Percentiles rank a stretch among this genome's conserved stretches.
Evolutionary conservation across 805 yeast species (phyloP).

Genomic region (Ogataea chonburiensis): DNA sequence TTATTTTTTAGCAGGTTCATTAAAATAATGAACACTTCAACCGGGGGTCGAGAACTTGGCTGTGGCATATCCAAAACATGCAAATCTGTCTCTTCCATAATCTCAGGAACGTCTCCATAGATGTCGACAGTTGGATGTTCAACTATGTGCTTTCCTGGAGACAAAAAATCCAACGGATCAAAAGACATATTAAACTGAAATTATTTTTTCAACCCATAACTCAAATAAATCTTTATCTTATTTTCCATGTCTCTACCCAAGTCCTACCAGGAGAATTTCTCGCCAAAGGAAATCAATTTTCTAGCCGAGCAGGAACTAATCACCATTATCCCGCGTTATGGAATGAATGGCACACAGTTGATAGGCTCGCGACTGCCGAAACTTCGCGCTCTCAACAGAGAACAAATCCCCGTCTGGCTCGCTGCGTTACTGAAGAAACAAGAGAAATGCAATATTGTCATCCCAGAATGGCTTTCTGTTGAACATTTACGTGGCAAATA

Average conservation of each 20-base stretch:
- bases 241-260: slow-evolving; percentile 61
- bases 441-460: slow-evolving; percentile 77
- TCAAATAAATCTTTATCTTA: slow-evolving; percentile 3
- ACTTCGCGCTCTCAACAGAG: slow-evolving; percentile 65
- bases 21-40: slow-evolving; percentile 41
- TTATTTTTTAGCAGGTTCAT: slow-evolving; percentile 50
- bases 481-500: slow-evolving; percentile 53
- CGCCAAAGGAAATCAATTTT: slow-evolving; percentile 78
- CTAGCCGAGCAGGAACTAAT: slow-evolving; percentile 78
- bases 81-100: slow-evolving; percentile 24
- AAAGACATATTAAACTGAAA: slow-evolving; percentile 19
- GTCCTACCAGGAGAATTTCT: slow-evolving; percentile 51
- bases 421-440: slow-evolving; percentile 83
- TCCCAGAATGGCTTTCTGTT: slow-evolving; percentile 79
- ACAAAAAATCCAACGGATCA: slow-evolving; percentile 25
- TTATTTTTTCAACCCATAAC: too few species aligned
- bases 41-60: slow-evolving; percentile 46
- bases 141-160: slow-evolving; percentile 9
- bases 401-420: slow-evolving; percentile 79
- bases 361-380: slow-evolving; percentile 61
- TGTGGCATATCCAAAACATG: slow-evolving; percentile 62
- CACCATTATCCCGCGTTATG: slow-evolving; percentile 74
- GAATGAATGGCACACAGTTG: slow-evolving; percentile 61
- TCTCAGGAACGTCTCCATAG: slow-evolving; percentile 20
- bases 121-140: slow-evolving; percentile 18